Evolutionary conservation across 2,329 filamentous ascomycete species (phyloP), one percentile per base, ranked within the genome.

Genomic region (Fusarium tanahbumbuense): DNA sequence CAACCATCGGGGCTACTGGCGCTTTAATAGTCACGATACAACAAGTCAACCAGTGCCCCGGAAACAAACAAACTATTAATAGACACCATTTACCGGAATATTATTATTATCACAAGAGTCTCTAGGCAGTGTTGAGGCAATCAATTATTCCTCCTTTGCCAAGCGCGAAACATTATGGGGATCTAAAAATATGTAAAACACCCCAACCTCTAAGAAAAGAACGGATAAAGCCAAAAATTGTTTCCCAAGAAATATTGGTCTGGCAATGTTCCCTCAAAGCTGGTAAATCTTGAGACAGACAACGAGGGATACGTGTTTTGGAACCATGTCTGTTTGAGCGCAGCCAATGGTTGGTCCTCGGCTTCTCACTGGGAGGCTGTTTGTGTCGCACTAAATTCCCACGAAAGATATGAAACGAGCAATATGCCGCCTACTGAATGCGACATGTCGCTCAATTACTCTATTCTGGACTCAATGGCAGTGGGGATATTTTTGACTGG

Each of bases 381-480:
- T 16, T 18, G 32, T 52, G 49, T 52, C 32, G 23, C 32, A 52
- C 32, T 6, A 52, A 9, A 37, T 3, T 13, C 22, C 9, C 9
- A 4, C 15, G 22, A 20, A n/a, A 4, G 4, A 16, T 5, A 28
- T 52, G 32, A 52, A 41, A 52, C 49, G 2, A 1, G 3, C 8
- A 11, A 7, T n/a, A 52, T 41, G 34, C 34, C 34, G 34, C 6
- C 34, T 37, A 11, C 4, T 37, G 11, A 37, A 3, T n/a, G 34
- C 0, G 6, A 11, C 34, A n/a, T n/a, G 34, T 37, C 10, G 18
- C 18, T 37, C 5, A n/a, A 37, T 37, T n/a, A n/a, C 18, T 37
- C 0, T 11, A 11, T 37, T n/a, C 5, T n/a, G 18, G 10, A n/a
- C 16, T 4, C 2, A 1, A 10, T 8, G 1, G 34, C 34, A 0